A percentile compares a stretch with the other conserved stretches of the same genome.
These are phyloP conservation scores for Aethionema arabicum DNA, from an alignment of 345 rosid species.

Conservation along the genomic window DNA sequence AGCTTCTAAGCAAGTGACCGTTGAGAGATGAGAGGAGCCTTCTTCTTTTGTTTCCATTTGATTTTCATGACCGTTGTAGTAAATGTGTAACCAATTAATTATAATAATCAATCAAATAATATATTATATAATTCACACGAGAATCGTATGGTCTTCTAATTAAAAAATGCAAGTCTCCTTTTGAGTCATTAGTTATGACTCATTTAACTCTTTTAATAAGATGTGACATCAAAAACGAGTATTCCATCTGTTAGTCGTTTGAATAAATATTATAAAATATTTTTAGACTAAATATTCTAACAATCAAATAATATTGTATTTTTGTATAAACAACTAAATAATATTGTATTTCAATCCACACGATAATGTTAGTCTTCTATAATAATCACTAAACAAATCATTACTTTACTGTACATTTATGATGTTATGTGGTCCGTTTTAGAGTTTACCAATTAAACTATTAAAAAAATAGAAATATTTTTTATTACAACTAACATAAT, in stretches of 20 bases:
- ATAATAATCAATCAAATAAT: too few relatives aligned
- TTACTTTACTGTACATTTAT: too few relatives aligned
- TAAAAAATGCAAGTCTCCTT: not conserved
- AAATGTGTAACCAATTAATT: not conserved
- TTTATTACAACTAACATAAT: too few relatives aligned
- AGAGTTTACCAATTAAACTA: too few relatives aligned
- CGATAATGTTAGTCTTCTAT: too few relatives aligned
- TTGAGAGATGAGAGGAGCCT: slow-evolving; percentile 31
- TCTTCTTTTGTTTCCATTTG: slow-evolving; percentile 12
- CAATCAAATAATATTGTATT: too few relatives aligned
- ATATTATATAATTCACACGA: slow-evolving; percentile 22
- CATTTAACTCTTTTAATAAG: not conserved
- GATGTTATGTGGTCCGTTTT: too few relatives aligned
- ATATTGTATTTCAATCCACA: too few relatives aligned
- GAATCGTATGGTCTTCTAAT: slow-evolving; percentile 12
- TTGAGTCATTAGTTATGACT: not conserved
- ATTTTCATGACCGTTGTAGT: slow-evolving; percentile 31
- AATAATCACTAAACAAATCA: too few relatives aligned
- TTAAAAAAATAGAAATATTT: too few relatives aligned
- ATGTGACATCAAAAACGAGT: not conserved
- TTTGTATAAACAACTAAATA: too few relatives aligned
- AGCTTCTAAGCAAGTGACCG: slow-evolving; percentile 40
- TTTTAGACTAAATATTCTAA: too few relatives aligned
- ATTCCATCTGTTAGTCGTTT: not conserved
- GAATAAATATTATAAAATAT: not conserved